Conservation (phyloP, 305 asterid genomes). For the Fraxinus dipetala region DNA sequence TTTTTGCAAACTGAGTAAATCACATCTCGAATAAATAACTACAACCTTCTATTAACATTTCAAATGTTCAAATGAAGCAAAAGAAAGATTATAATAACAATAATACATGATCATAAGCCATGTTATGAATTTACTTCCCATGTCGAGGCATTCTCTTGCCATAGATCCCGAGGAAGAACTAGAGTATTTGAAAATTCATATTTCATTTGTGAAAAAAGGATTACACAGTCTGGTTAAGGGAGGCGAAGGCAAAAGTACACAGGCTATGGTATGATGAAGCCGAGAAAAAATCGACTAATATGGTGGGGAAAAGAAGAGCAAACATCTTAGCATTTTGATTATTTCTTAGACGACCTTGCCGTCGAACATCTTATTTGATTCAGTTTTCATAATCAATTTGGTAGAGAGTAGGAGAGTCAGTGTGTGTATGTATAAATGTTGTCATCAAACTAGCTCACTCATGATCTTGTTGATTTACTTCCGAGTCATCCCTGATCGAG, state of each 20-base stretch:
- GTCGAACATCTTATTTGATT: neutral
- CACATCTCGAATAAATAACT: neutral
- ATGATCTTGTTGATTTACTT: neutral
- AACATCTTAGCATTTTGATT: conserved; percentile 10
- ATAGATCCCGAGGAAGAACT: conserved; percentile 30
- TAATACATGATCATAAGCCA: neutral
- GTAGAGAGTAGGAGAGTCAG: neutral
- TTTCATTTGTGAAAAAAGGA: conserved; percentile 46
- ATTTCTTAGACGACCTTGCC: neutral
- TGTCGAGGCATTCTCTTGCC: conserved; percentile 20
- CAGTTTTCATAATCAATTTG: neutral
- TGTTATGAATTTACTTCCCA: neutral
- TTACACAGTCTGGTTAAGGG: conserved; percentile 36
- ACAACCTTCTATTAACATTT: too few relatives aligned
- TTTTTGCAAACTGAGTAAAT: neutral
- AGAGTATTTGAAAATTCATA: conserved; percentile 36
- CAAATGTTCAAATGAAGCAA: neutral
- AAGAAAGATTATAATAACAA: neutral
- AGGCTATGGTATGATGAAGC: conserved; percentile 29
- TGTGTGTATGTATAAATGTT: neutral
- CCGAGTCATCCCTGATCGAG: neutral
- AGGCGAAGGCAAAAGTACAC: conserved; percentile 42
- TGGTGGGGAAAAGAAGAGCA: conserved; percentile 38
- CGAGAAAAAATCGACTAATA: conserved; percentile 32
- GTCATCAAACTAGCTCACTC: neutral